A percentile compares a stretch with the other conserved stretches of the same genome.
These are phyloP conservation scores for Phytophthora melonis DNA, from an alignment of 352 stramenopile genomes.

Conservation along the genomic window DNA sequence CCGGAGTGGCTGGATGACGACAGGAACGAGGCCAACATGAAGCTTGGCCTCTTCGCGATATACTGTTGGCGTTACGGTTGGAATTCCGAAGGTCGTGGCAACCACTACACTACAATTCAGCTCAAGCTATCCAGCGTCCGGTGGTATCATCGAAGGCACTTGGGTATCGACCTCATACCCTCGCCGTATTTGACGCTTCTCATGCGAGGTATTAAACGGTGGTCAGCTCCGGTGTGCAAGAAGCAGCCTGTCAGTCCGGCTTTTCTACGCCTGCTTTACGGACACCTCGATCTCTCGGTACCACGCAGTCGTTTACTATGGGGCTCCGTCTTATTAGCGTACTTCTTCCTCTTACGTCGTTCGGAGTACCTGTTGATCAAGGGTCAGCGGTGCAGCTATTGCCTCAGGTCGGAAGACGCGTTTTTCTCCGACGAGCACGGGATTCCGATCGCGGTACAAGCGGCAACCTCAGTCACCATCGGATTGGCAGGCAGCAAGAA, in stretches of 20 bases:
- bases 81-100: background rate
- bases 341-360: slow-evolving; percentile 12
- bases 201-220: background rate
- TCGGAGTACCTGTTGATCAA: background rate
- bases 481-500: slow-evolving; percentile 7
- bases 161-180: background rate
- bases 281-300: background rate
- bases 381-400: background rate
- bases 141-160: slow-evolving; percentile 1
- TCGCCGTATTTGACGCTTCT: slow-evolving; percentile 1
- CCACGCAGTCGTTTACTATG: slow-evolving; percentile 1
- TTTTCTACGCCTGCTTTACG: slow-evolving; percentile 8
- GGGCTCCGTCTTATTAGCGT: slow-evolving; percentile 1
- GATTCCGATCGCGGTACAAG: background rate
- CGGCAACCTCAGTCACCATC: slow-evolving; percentile 7
- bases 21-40: background rate
- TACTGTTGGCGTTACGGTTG: slow-evolving; percentile 6
- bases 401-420: background rate
- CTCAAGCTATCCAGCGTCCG: slow-evolving; percentile 3
- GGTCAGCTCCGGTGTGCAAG: background rate
- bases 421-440: slow-evolving; percentile 1
- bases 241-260: slow-evolving; percentile 5
- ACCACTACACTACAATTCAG: slow-evolving; percentile 11
- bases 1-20: background rate
- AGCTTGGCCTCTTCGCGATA: slow-evolving; percentile 4